Evolutionary conservation across 345 rosid species (phyloP).

Genomic region (Sapria himalayana): DNA sequence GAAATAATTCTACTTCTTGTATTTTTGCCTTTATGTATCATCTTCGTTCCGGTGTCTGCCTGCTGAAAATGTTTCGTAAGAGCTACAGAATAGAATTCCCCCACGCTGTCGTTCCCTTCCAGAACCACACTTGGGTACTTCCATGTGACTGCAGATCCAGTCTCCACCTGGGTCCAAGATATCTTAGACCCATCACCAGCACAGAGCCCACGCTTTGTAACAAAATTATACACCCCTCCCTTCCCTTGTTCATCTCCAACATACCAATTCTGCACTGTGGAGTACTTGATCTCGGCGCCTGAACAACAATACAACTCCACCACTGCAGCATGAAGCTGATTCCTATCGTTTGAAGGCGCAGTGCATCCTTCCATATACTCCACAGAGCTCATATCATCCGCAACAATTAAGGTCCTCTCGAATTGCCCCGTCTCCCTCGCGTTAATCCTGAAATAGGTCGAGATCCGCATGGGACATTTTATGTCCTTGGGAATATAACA

Average conservation of each 20-base stretch:
- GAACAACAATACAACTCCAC: conserved; percentile 71
- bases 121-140: conserved; percentile 83
- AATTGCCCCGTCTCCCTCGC: conserved; percentile 89
- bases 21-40: conserved; percentile 91
- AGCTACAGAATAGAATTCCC: conserved; percentile 86
- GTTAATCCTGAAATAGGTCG: conserved; percentile 77
- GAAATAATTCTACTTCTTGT: conserved; percentile 78
- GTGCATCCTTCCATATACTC: conserved; percentile 96
- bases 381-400: conserved; percentile 72
- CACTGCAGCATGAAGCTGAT: conserved; percentile 93
- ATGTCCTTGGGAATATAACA: conserved; percentile 67
- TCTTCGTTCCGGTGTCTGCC: conserved; percentile 88
- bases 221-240: conserved; percentile 86
- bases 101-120: conserved; percentile 74
- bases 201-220: conserved; percentile 83
- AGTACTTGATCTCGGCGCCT: conserved; percentile 78
- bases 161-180: conserved; percentile 98
- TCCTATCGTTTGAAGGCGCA: conserved; percentile 71
- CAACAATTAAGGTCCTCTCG: conserved; percentile 93
- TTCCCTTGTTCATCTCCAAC: conserved; percentile 77
- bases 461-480: conserved; percentile 73
- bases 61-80: conserved; percentile 76
- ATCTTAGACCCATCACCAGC: conserved; percentile 64
- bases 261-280: conserved; percentile 92
- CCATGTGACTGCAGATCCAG: conserved; percentile 93